Percentiles rank a stretch among this genome's conserved stretches.
phyloP scores from a whole-genome alignment of 306 rosid species.

The Mimosa pudica region DNA sequence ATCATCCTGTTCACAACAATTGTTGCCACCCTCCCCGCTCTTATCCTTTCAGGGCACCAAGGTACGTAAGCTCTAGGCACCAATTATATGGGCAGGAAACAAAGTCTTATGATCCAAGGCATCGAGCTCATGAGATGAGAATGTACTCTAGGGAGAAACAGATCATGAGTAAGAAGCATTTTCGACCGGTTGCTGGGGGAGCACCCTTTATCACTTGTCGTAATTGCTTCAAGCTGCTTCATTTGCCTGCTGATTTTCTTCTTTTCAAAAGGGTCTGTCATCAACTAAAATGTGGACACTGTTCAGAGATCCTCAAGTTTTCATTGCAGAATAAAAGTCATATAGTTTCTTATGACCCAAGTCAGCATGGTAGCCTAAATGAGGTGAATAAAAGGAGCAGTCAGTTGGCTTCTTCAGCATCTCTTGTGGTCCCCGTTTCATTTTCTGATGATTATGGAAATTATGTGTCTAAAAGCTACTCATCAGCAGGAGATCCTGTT shows the following conservation, averaged over 20 bases:
- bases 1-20: constrained; percentile 47
- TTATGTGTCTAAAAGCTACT: constrained; percentile 54
- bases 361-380: constrained; percentile 40
- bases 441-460: constrained; percentile 61
- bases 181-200: constrained; percentile 80
- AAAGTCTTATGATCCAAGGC: constrained; percentile 50
- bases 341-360: constrained; percentile 49
- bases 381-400: constrained; percentile 36
- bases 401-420: constrained; percentile 38
- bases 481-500: constrained; percentile 59
- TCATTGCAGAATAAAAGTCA: constrained; percentile 59
- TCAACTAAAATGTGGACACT: constrained; percentile 74
- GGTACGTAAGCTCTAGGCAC: constrained; percentile 43
- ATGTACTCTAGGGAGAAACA: constrained; percentile 53
- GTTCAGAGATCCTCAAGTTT: constrained; percentile 78
- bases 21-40: constrained; percentile 44
- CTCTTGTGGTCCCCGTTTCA: constrained; percentile 53
- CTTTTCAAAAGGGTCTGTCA: constrained; percentile 59
- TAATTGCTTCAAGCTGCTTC: constrained; percentile 65
- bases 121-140: constrained; percentile 42
- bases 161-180: constrained; percentile 57
- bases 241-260: constrained; percentile 81
- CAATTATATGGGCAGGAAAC: constrained; percentile 45
- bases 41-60: constrained; percentile 56
- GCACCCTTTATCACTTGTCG: constrained; percentile 83